Evolutionary conservation across 192 early-diverging fungal genomes (phyloP).

Genomic region (Entomortierella lignicola): DNA sequence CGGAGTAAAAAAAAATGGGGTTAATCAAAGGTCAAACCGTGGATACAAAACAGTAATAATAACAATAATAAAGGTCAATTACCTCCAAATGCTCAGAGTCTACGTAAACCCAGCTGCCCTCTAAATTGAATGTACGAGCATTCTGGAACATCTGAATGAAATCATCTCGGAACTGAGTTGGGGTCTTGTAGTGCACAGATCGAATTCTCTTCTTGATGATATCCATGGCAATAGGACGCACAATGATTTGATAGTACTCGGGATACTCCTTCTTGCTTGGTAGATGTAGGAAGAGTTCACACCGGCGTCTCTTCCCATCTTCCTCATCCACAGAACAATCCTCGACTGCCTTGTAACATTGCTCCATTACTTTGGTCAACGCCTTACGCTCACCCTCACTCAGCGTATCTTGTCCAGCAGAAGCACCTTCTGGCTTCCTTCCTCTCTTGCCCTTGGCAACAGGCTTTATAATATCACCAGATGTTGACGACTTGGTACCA

Average conservation of each 20-base stretch:
- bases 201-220: slow-evolving; percentile 84
- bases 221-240: slow-evolving; percentile 90
- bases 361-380: slow-evolving; percentile 67
- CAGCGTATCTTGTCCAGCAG: slow-evolving; percentile 29
- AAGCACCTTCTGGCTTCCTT: slow-evolving; percentile 25
- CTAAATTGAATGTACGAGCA: slow-evolving; percentile 91
- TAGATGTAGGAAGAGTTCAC: slow-evolving; percentile 83
- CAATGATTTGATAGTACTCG: slow-evolving; percentile 91
- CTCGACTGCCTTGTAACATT: slow-evolving; percentile 72
- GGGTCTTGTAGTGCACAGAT: slow-evolving; percentile 72
- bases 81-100: slow-evolving; percentile 80
- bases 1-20: neutral
- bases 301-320: slow-evolving; percentile 64
- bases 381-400: slow-evolving; percentile 69
- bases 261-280: slow-evolving; percentile 81
- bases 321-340: slow-evolving; percentile 63
- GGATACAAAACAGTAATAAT: neutral
- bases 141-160: slow-evolving; percentile 92
- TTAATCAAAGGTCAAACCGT: neutral
- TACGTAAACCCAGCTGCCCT: slow-evolving; percentile 90
- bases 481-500: slow-evolving; percentile 30
- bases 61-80: slow-evolving; percentile 7
- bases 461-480: slow-evolving; percentile 25
- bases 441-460: slow-evolving; percentile 37
- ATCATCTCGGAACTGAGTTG: slow-evolving; percentile 80